Evolutionary conservation across 2,329 filamentous ascomycete genomes (phyloP).

Genomic region (Fonsecaea nubica): DNA sequence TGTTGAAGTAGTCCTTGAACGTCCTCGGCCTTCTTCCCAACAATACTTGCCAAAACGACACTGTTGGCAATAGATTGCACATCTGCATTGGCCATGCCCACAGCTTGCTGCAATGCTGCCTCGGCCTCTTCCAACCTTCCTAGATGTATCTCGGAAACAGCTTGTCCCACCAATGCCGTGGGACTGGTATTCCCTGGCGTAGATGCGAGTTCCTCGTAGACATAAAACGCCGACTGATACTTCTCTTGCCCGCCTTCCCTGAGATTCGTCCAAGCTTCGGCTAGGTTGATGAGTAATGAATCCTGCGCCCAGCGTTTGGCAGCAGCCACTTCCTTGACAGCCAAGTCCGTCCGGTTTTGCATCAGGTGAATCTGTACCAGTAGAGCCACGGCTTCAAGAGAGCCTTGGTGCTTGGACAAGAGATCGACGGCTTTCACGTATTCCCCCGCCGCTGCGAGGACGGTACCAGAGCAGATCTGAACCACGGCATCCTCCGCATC

Average conservation of each 20-base stretch:
- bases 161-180: slow-evolving; percentile 81
- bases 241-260: slow-evolving; percentile 91
- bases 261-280: slow-evolving; percentile 93
- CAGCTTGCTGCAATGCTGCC: slow-evolving; percentile 78
- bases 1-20: slow-evolving; percentile 44
- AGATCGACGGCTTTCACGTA: slow-evolving; percentile 84
- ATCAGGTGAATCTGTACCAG: slow-evolving; percentile 91
- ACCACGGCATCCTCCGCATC: slow-evolving; percentile 77
- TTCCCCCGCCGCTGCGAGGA: slow-evolving; percentile 79
- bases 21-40: slow-evolving; percentile 68
- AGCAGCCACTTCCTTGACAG: slow-evolving; percentile 83
- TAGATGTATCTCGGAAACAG: slow-evolving; percentile 88
- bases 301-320: slow-evolving; percentile 96
- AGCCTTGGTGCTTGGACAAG: slow-evolving; percentile 83
- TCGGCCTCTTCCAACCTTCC: slow-evolving; percentile 89
- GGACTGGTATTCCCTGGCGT: slow-evolving; percentile 79
- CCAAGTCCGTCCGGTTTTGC: slow-evolving; percentile 89
- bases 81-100: slow-evolving; percentile 70
- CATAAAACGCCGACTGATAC: slow-evolving; percentile 96
- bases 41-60: slow-evolving; percentile 77
- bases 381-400: slow-evolving; percentile 76
- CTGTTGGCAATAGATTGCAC: slow-evolving; percentile 81
- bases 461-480: slow-evolving; percentile 79
- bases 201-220: slow-evolving; percentile 94
- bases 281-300: slow-evolving; percentile 88